Evolutionary conservation across 1,139 yeast species (phyloP).

Genomic region (Geotrichum aggregatum): DNA sequence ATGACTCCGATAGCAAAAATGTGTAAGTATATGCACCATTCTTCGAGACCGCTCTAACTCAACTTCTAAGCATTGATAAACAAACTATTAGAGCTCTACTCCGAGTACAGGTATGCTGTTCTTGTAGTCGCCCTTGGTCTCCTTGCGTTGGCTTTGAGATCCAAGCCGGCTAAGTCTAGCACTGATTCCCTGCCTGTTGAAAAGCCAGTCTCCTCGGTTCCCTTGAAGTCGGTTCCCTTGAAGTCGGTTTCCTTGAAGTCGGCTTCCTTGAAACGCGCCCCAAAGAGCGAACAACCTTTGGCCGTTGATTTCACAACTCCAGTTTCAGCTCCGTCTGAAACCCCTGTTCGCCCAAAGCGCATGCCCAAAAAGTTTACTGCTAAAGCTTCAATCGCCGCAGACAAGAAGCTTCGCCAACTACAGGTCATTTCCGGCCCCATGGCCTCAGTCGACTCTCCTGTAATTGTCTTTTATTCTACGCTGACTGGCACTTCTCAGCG

Average conservation of each 20-base stretch:
- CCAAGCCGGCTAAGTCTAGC: not conserved
- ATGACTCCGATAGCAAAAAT: not conserved
- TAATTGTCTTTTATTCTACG: conserved; percentile 74
- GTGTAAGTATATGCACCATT: not conserved
- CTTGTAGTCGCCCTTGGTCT: conserved; percentile 7
- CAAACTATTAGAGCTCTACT: conserved; percentile 1
- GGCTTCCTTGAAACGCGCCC: not conserved
- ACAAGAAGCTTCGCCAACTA: conserved; percentile 29
- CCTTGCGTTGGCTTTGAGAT: not conserved
- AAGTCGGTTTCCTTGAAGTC: not conserved
- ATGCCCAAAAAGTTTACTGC: conserved; percentile 30
- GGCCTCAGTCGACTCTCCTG: conserved; percentile 31
- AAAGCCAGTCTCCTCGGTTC: not conserved
- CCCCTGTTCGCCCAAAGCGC: conserved; percentile 18
- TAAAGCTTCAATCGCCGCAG: conserved; percentile 21
- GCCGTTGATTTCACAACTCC: conserved; percentile 46
- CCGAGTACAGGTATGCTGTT: not conserved
- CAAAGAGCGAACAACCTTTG: conserved; percentile 19
- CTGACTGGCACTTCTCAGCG: conserved; percentile 77
- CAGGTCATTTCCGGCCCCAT: conserved; percentile 28
- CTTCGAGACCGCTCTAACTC: not conserved
- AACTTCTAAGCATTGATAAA: not conserved
- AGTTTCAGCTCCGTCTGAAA: conserved; percentile 13
- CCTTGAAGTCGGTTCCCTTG: not conserved
- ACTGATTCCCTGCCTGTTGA: not conserved